Conservation (phyloP, 2,329 filamentous ascomycete species). For the Clarireedia monteithiana region DNA sequence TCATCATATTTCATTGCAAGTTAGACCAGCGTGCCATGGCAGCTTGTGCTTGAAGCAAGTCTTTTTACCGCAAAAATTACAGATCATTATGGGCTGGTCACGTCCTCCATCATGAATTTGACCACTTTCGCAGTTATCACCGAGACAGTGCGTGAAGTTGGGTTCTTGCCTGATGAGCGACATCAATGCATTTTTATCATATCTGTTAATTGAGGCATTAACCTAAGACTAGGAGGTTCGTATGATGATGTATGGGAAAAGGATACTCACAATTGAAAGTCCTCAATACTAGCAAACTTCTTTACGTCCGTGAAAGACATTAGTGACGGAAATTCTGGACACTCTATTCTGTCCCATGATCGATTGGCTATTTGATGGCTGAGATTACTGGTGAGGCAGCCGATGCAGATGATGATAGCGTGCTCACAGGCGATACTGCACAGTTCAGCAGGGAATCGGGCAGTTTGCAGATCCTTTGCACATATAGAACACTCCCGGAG, state of each 20-base stretch:
- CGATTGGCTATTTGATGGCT: constrained; percentile 10
- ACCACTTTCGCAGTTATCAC: constrained; percentile 40
- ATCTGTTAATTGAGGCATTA: not conserved
- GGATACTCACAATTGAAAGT: not conserved
- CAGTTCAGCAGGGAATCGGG: no score
- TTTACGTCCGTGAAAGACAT: constrained; percentile 29
- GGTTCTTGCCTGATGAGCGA: constrained; percentile 18
- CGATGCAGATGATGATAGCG: no score
- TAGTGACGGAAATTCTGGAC: constrained; percentile 41
- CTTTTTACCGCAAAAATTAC: constrained; percentile 33
- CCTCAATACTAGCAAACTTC: not conserved
- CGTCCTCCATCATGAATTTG: constrained; percentile 41
- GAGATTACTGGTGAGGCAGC: not conserved
- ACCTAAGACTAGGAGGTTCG: not conserved
- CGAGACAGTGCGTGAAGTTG: constrained; percentile 46
- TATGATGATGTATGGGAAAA: not conserved
- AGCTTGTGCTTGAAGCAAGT: constrained; percentile 38
- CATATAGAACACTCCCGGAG: not conserved
- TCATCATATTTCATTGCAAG: constrained; percentile 29
- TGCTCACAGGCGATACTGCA: no score
- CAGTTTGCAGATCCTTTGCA: not conserved
- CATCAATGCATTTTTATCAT: not conserved
- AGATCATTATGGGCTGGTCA: constrained; percentile 35
- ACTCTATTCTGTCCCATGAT: constrained; percentile 40
- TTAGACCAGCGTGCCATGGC: constrained; percentile 35